Conservation (phyloP, 331 rosid genomes). For the Pyrus hybrid region DNA sequence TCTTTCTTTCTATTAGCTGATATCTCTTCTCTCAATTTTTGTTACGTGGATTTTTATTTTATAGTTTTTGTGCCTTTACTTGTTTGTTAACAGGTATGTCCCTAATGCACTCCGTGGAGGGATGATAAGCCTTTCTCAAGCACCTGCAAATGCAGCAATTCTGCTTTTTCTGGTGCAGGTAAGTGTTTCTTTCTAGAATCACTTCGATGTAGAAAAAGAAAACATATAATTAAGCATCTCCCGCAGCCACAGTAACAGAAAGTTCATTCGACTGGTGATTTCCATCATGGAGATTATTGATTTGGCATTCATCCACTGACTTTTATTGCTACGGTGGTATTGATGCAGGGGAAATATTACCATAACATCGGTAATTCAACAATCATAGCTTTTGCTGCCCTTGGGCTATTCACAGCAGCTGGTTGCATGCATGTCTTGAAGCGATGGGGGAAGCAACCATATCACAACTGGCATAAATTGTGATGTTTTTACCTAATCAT, state of each 20-base stretch:
- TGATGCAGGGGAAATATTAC: conserved; percentile 61
- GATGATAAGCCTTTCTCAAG: conserved; percentile 79
- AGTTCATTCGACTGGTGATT: background rate
- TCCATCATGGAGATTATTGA: background rate
- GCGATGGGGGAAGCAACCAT: conserved; percentile 84
- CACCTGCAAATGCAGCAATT: conserved; percentile 69
- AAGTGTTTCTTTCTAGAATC: conserved; percentile 11
- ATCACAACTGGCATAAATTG: conserved; percentile 65
- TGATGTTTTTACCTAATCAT: conserved; percentile 16
- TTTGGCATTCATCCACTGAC: background rate
- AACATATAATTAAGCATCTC: background rate
- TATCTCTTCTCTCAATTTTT: background rate
- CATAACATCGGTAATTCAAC: conserved; percentile 53
- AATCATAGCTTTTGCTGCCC: conserved; percentile 51
- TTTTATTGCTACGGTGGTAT: background rate
- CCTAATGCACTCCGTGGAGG: conserved; percentile 97
- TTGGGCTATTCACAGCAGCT: conserved; percentile 67
- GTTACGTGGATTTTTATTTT: conserved; percentile 8
- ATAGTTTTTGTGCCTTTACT: conserved; percentile 11
- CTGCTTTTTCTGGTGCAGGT: conserved; percentile 74
- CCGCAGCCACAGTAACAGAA: background rate
- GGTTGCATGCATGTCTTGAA: conserved; percentile 72
- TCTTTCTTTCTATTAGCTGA: background rate
- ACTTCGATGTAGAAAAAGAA: background rate
- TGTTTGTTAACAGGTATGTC: conserved; percentile 59